These are phyloP conservation scores for Monilinia fructicola DNA, from an alignment of 2,329 filamentous ascomycete genomes.

Conservation along the genomic window DNA sequence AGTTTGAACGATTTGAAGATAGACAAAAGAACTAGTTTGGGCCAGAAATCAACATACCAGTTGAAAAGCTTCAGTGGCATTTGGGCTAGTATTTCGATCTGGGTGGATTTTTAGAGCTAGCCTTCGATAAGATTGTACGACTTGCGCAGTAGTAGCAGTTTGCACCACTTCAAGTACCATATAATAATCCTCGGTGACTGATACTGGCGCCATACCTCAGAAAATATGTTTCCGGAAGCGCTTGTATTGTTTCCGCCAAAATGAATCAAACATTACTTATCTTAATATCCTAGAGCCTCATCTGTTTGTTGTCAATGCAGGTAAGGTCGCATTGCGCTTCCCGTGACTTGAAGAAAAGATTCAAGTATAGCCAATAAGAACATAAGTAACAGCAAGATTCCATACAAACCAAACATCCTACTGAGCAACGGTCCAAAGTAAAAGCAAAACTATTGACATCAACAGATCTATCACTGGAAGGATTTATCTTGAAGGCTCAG, in stretches of 20 bases:
- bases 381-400: no score
- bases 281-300: neutral
- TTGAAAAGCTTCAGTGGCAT: slow-evolving; percentile 43
- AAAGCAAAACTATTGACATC: no score
- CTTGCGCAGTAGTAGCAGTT: slow-evolving; percentile 35
- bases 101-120: slow-evolving; percentile 43
- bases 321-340: neutral
- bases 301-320: neutral
- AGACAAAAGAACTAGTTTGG: neutral
- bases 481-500: no score
- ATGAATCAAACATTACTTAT: neutral
- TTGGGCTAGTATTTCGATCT: slow-evolving; percentile 38
- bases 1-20: neutral
- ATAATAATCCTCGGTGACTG: slow-evolving; percentile 42
- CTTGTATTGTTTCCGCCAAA: neutral
- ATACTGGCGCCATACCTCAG: slow-evolving; percentile 36
- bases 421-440: no score
- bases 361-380: no score
- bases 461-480: no score
- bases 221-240: neutral
- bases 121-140: slow-evolving; percentile 40
- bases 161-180: slow-evolving; percentile 39
- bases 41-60: slow-evolving; percentile 34
- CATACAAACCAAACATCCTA: no score
- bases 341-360: neutral